Evolutionary conservation across 495 filamentous ascomycete genomes (phyloP), one percentile per base, ranked within the genome.

Genomic region (Tirmania nivea): DNA sequence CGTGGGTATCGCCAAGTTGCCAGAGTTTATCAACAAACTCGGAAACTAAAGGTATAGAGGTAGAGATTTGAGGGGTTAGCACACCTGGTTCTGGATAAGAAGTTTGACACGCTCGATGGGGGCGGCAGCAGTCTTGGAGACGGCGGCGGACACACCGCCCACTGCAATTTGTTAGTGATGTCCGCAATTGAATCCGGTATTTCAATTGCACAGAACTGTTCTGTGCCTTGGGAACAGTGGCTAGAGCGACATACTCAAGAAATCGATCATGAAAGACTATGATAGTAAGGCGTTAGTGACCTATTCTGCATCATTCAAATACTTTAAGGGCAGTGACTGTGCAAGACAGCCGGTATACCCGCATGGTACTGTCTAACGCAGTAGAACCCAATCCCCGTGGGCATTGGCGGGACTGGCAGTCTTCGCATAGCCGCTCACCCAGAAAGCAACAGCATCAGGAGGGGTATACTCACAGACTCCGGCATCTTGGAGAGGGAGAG

Each of bases 41-140:
- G 4, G 14, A 19, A 31, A 31, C 50, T 9, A 4, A 8, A 4
- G 10, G 10, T 10, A 36, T 34, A 45, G 17, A 45, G 39, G 9
- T 45, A 45, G 9, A 45, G 0, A 31, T 31, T 31, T n/a, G 1
- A 3, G 25, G 25, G 25, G 12, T 51, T 49, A 72, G n/a, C 84
- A 57, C 79, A 95, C 89, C 83, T 97, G 90, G 78, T 96, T 97
- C 79, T 97, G 90, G 78, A 97, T 93, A 65, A 97, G 84, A 68
- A 97, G 90, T 86, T 97, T 97, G 76, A 97, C 82, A 84, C 90
- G 90, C 86, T 97, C 90, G 66, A 97, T 97, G 73, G 90, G 90
- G 74, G 90, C 90, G 70, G 90, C 90, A 68, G 92, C 92, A 63
- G 90, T 97, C 84, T 97, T 97, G 65, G 90, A 96, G 81, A 97